These are phyloP conservation scores for Myotisia sp. DNA, from an alignment of 2,329 filamentous ascomycete genomes.

Conservation along the genomic window DNA sequence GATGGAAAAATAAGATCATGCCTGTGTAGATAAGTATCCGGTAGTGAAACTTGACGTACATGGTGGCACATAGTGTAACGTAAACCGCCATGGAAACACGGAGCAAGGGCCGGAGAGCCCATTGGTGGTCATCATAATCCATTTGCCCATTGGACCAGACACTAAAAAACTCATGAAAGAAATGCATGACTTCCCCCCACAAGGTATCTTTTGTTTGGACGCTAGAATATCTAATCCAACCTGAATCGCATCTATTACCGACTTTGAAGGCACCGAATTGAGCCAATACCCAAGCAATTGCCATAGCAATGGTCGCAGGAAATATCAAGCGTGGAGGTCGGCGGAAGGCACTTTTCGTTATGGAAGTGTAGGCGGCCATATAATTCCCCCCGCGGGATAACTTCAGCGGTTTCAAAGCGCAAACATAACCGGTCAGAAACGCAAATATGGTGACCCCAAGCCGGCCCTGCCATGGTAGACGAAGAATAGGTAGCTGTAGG, in stretches of 20 bases:
- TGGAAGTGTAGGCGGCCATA: constrained; percentile 31
- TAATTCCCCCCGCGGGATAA: constrained; percentile 35
- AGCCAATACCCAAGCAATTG: constrained; percentile 38
- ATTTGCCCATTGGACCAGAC: constrained; percentile 40
- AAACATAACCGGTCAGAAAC: constrained; percentile 43
- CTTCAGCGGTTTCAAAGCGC: constrained; percentile 41
- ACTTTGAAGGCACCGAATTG: constrained; percentile 37
- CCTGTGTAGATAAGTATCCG: constrained; percentile 29
- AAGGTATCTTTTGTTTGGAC: constrained; percentile 32
- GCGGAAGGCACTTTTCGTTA: constrained; percentile 41
- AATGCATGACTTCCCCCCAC: constrained; percentile 30
- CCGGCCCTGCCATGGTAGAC: constrained; percentile 42
- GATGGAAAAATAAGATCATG: constrained; percentile 38
- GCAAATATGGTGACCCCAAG: constrained; percentile 44
- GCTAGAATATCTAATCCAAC: constrained; percentile 39
- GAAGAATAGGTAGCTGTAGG: constrained; percentile 39
- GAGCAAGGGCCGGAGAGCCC: constrained; percentile 36
- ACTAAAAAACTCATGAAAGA: constrained; percentile 34
- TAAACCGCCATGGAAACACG: constrained; percentile 35
- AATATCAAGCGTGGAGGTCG: constrained; percentile 39
- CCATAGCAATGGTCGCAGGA: constrained; percentile 38
- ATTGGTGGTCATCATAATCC: constrained; percentile 42
- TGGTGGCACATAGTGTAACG: constrained; percentile 31
- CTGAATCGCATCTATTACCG: constrained; percentile 35
- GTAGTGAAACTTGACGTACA: constrained; percentile 34